Evolutionary conservation across 1,139 yeast genomes (phyloP), one percentile per base, ranked within the genome.

Genomic region (Blastobotrys petasosporus): DNA sequence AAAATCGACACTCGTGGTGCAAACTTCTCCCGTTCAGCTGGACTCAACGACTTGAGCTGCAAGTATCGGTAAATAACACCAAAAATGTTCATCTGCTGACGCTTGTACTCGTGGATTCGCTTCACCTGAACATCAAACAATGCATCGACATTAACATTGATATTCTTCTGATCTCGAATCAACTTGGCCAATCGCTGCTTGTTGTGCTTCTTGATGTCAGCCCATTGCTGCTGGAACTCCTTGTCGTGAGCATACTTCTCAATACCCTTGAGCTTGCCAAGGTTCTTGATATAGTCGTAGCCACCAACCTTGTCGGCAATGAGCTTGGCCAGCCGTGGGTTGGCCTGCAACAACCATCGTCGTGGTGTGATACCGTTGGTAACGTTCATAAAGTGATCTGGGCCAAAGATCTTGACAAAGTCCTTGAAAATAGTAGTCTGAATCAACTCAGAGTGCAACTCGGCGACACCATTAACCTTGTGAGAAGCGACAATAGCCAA

Each of bases 351-450:
- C 64, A 88, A 76, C 97, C 97, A 88, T 70, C 97, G 82, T 73
- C 97, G 80, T 57, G 97, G 97, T 4, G 97, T 90, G 60, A 88
- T 80, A 69, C 97, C 97, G 65, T 90, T 90, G 45, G 97, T 88
- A 50, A 88, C 96, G 61, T 88, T 88, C 50, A 86, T 85, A 66
- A 88, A 88, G 67, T 85, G 85, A 54, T 85, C 86, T 31, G 75
- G 63, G 38, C 97, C 97, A 57, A 78, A 87, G 39, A 88, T 76
- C 52, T 74, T 75, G 51, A 88, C 97, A 64, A 88, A 88, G 67
- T 88, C 96, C 65, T 82, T 83, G 70, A 88, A 88, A 59, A 88
- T 85, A 5, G 96, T 87, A 35, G 94, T 85, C 64, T 78, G 83
- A 63, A 88, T 85, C 63, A 88, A 76, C 64, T 88, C 95, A 30